Base-by-base conservation (phyloP, 2,329 filamentous ascomycete species). In the Ophiocordyceps unilateralis region DNA sequence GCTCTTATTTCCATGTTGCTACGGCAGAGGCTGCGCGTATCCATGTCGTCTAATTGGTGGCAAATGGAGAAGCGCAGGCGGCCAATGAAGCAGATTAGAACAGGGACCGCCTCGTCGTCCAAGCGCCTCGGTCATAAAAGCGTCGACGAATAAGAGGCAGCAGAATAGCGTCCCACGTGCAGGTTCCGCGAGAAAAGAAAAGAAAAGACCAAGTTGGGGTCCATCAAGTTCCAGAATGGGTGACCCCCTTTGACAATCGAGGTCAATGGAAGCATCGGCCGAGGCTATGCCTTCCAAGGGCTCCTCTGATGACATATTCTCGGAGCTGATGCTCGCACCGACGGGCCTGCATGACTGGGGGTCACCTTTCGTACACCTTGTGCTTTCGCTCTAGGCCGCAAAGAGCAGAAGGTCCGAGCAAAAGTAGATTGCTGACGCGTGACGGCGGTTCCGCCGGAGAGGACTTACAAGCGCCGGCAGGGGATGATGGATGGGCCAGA, bases 321-420 rank as follows among this genome's bases (percentile, higher is more conserved):
- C 24, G 30, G 30, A 17, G 14, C 30, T 15, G 14, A 30, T n/a
- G 24, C 28, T 24, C n/a, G 39, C 39, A 28, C 10, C 22, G 39
- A 23, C 14, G 15, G 30, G 30, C 30, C 15, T 17, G 30, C 28
- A 26, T 8, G 7, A 5, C 9, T 26, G 24, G 24, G 23, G 24
- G 36, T 34, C n/a, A n/a, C n/a, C n/a, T n/a, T n/a, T n/a, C n/a
- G n/a, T n/a, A n/a, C n/a, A n/a, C n/a, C n/a, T n/a, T n/a, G n/a
- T n/a, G n/a, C n/a, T n/a, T n/a, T n/a, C n/a, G n/a, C n/a, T n/a
- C 40, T 41, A 41, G 30, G 12, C 21, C 40, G 40, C 28, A 41
- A 36, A 23, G 26, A 34, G 40, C n/a, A 41, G 40, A 24, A 36
- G 28, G 19, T n/a, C 40, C 40, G 40, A 14, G 9, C 20, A 3